These are phyloP conservation scores for Daldinia loculata DNA, from an alignment of 495 filamentous ascomycete species.

Conservation along the genomic window DNA sequence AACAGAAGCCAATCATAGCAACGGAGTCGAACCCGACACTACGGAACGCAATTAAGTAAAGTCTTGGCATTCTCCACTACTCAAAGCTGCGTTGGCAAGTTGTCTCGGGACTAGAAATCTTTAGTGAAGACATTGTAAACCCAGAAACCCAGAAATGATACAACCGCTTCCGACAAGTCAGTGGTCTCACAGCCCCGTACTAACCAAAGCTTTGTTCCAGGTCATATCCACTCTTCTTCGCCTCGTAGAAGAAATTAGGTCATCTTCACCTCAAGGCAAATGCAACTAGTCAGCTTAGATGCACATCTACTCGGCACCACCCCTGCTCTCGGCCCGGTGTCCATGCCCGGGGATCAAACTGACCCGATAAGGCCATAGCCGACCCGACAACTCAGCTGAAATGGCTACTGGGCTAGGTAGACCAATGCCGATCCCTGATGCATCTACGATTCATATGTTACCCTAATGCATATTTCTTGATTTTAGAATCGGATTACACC, in stretches of 20 bases:
- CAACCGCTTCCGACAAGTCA: conserved; percentile 17
- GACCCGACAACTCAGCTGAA: conserved; percentile 32
- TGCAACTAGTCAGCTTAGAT: conserved; percentile 20
- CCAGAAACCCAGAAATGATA: conserved; percentile 7
- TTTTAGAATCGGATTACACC: conserved; percentile 11
- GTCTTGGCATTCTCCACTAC: conserved; percentile 38
- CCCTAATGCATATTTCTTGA: neutral
- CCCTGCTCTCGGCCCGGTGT: conserved; percentile 37
- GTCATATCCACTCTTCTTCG: neutral
- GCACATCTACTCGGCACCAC: conserved; percentile 4
- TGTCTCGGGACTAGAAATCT: conserved; percentile 33
- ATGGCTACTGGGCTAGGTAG: conserved; percentile 7
- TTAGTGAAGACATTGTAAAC: conserved; percentile 34
- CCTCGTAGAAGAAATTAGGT: conserved; percentile 5
- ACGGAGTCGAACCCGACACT: conserved; percentile 33
- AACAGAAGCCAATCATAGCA: conserved; percentile 29
- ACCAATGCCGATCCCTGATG: conserved; percentile 2
- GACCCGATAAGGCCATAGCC: conserved; percentile 29
- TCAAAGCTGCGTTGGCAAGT: conserved; percentile 38
- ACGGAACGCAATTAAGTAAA: conserved; percentile 37
- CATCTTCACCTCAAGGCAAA: conserved; percentile 13
- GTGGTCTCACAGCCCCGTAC: conserved; percentile 4
- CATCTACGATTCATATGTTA: conserved; percentile 1
- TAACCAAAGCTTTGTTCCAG: conserved; percentile 6
- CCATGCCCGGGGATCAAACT: conserved; percentile 6